Evolutionary conservation across 1,284 basidiomycete species (phyloP).

Genomic region (Rhodotorula mucilaginosa): DNA sequence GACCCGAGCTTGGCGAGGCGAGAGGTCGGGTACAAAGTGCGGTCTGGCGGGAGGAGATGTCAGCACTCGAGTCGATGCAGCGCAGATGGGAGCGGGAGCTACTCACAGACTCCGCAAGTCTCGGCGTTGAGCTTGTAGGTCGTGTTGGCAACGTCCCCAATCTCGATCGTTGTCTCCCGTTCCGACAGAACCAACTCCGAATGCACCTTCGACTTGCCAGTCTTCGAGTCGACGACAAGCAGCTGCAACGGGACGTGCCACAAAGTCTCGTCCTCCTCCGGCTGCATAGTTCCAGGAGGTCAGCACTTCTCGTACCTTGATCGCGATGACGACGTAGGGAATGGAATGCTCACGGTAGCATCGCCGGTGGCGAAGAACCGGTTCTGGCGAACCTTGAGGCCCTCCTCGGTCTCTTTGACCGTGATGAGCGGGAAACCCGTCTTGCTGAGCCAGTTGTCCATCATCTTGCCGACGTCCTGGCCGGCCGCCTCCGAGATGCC

Average conservation of each 20-base stretch:
- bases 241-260: conserved; percentile 84
- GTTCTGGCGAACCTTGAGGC: conserved; percentile 68
- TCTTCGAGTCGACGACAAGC: conserved; percentile 57
- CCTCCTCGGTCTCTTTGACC: conserved; percentile 71
- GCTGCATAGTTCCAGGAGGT: conserved; percentile 34
- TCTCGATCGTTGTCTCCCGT: conserved; percentile 53
- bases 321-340: not conserved
- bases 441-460: conserved; percentile 90
- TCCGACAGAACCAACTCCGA: conserved; percentile 61
- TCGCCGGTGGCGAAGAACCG: conserved; percentile 86
- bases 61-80: conserved; percentile 51
- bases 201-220: conserved; percentile 58
- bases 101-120: conserved; percentile 79
- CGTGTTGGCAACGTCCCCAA: conserved; percentile 52
- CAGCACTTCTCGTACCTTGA: too few relatives aligned
- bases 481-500: conserved; percentile 79
- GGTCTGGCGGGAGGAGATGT: conserved; percentile 55
- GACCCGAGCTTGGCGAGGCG: conserved; percentile 76
- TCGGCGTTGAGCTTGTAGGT: conserved; percentile 86
- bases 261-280: conserved; percentile 84
- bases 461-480: conserved; percentile 72
- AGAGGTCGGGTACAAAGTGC: conserved; percentile 82
- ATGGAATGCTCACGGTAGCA: conserved; percentile 52
- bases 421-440: conserved; percentile 65
- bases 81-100: conserved; percentile 39